Evolutionary conservation across 1,284 basidiomycete species (phyloP).

Genomic region (Sporisorium iseilematis-ciliati): DNA sequence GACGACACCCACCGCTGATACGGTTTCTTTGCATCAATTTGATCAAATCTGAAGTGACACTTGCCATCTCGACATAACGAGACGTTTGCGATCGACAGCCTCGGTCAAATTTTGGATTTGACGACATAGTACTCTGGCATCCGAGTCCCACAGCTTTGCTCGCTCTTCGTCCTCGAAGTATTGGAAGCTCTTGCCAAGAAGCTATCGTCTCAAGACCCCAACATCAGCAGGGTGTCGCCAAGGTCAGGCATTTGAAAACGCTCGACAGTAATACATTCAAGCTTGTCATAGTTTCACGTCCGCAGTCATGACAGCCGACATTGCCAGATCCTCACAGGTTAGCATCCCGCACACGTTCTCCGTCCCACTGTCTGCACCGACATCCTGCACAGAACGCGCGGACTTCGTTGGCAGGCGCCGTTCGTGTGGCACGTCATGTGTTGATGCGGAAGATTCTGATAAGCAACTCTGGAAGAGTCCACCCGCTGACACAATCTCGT

Average conservation of each 20-base stretch:
- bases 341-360: constrained; percentile 17
- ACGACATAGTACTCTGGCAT: background rate
- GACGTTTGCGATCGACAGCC: constrained; percentile 9
- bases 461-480: too few relatives aligned
- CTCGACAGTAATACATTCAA: constrained; percentile 10
- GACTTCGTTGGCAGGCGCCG: background rate
- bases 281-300: constrained; percentile 6
- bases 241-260: constrained; percentile 36
- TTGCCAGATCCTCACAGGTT: constrained; percentile 36
- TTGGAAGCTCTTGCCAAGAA: background rate
- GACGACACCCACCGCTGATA: constrained; percentile 37
- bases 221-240: constrained; percentile 23
- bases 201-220: too few relatives aligned
- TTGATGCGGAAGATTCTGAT: background rate
- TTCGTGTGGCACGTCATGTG: background rate
- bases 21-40: constrained; percentile 29
- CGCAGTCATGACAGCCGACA: constrained; percentile 48
- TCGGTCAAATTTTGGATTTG: background rate
- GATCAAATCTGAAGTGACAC: constrained; percentile 5
- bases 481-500: constrained; percentile 3
- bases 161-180: background rate
- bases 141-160: background rate
- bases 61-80: constrained; percentile 10
- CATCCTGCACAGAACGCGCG: background rate
- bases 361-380: background rate